phyloP scores from a whole-genome alignment of 768 basidiomycete genomes.

The Rubroboletus satanas region DNA sequence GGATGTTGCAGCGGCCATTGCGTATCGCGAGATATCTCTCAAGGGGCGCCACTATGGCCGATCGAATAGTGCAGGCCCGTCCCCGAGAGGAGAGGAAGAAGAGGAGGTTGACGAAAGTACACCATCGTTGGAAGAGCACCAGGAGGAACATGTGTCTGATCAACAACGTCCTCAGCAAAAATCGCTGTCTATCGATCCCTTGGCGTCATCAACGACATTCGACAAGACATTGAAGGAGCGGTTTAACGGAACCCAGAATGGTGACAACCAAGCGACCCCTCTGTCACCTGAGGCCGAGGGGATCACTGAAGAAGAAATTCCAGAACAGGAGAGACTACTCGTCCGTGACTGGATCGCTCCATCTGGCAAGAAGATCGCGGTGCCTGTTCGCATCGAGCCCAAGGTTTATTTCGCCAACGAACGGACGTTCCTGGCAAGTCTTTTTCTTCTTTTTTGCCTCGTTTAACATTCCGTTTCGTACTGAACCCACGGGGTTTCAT shows the following conservation, averaged over 20 bases:
- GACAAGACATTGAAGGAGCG: constrained; percentile 79
- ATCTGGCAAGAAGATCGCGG: constrained; percentile 81
- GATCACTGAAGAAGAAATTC: constrained; percentile 35
- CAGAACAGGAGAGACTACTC: constrained; percentile 52
- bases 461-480: neutral
- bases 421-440: constrained; percentile 85
- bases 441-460: neutral
- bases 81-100: constrained; percentile 24
- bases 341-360: constrained; percentile 75
- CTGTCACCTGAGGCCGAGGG: constrained; percentile 31
- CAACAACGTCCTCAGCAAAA: constrained; percentile 20
- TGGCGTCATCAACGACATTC: constrained; percentile 78
- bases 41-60: constrained; percentile 38
- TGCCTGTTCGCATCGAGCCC: constrained; percentile 95
- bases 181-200: constrained; percentile 72
- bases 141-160: constrained; percentile 21
- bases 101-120: constrained; percentile 34
- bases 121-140: constrained; percentile 34
- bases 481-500: constrained; percentile 5
- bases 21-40: constrained; percentile 78
- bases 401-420: constrained; percentile 98
- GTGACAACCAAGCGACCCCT: constrained; percentile 17
- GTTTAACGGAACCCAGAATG: constrained; percentile 37
- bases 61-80: constrained; percentile 7
- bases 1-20: constrained; percentile 80